Percentiles rank a stretch among this genome's conserved stretches.
phyloP scores from a whole-genome alignment of 352 stramenopile genomes.

The Chrysophaeum taylorii region DNA sequence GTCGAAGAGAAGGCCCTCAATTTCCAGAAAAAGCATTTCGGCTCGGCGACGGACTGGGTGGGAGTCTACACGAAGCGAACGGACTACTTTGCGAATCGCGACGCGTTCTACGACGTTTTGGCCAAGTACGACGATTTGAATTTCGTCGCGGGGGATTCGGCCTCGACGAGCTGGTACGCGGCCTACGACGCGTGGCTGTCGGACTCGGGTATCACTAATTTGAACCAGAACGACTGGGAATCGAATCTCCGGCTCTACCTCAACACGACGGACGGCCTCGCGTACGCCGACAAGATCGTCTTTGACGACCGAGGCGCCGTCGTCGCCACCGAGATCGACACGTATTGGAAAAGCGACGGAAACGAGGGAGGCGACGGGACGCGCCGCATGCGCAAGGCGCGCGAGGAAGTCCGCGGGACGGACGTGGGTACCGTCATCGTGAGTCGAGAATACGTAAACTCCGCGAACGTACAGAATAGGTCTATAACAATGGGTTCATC shows the following conservation, averaged over 20 bases:
- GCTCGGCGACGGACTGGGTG: not conserved
- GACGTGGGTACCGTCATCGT: too few species aligned
- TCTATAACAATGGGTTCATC: not conserved
- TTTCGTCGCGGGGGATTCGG: not conserved
- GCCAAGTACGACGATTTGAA: not conserved
- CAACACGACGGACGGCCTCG: not conserved
- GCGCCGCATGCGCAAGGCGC: not conserved
- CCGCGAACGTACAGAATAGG: too few species aligned
- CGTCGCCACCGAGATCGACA: not conserved
- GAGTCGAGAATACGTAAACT: too few species aligned
- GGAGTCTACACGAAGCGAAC: not conserved
- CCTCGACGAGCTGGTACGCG: not conserved
- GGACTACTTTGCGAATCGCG: not conserved
- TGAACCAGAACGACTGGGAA: not conserved
- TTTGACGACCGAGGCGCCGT: not conserved
- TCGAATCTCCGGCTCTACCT: not conserved
- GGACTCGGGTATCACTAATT: too few species aligned
- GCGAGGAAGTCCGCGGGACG: too few species aligned
- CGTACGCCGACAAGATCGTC: not conserved
- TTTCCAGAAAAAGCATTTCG: not conserved
- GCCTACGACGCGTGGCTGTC: not conserved
- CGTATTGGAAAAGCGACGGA: not conserved
- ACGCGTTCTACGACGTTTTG: not conserved
- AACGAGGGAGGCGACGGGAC: not conserved
- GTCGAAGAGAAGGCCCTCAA: too few species aligned